Conservation (phyloP, 2,329 filamentous ascomycete species). For the Penicillium corylophilum region DNA sequence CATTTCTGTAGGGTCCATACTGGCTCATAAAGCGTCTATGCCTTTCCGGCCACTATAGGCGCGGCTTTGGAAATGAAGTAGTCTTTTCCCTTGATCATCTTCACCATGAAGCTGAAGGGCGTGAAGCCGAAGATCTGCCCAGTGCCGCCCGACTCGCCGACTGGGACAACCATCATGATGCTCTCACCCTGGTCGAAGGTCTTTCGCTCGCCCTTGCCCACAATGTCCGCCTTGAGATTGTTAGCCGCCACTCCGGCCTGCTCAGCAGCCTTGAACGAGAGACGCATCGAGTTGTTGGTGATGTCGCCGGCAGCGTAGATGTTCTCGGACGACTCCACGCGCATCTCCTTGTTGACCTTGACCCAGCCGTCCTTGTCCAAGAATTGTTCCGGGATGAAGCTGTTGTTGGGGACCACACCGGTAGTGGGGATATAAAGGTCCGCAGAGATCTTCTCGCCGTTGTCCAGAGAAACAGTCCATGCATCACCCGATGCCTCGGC, state of each 20-base stretch:
- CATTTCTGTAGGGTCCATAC: background rate
- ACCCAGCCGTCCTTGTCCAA: constrained; percentile 52
- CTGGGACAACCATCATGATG: constrained; percentile 31
- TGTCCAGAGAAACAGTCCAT: constrained; percentile 45
- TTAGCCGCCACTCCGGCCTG: constrained; percentile 26
- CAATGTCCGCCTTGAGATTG: constrained; percentile 31
- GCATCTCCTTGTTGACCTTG: constrained; percentile 42
- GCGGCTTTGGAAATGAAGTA: constrained; percentile 36
- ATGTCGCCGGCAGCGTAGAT: constrained; percentile 36
- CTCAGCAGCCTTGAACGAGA: constrained; percentile 27
- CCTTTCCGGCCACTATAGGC: constrained; percentile 11
- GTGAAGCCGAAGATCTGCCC: constrained; percentile 37
- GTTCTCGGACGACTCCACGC: constrained; percentile 19
- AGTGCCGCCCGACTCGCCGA: constrained; percentile 28
- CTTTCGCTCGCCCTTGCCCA: constrained; percentile 17
- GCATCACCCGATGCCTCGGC: constrained; percentile 32
- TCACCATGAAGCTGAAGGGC: constrained; percentile 43
- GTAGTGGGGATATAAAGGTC: constrained; percentile 56
- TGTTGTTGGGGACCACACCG: constrained; percentile 54
- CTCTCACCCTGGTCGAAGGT: constrained; percentile 24
- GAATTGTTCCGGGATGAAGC: constrained; percentile 50
- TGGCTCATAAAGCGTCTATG: constrained; percentile 1
- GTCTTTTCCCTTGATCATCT: constrained; percentile 46
- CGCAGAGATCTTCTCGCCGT: constrained; percentile 48
- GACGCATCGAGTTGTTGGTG: constrained; percentile 27